Base-by-base conservation (phyloP, 2,329 filamentous ascomycete species). In the Penicillium occitanis region DNA sequence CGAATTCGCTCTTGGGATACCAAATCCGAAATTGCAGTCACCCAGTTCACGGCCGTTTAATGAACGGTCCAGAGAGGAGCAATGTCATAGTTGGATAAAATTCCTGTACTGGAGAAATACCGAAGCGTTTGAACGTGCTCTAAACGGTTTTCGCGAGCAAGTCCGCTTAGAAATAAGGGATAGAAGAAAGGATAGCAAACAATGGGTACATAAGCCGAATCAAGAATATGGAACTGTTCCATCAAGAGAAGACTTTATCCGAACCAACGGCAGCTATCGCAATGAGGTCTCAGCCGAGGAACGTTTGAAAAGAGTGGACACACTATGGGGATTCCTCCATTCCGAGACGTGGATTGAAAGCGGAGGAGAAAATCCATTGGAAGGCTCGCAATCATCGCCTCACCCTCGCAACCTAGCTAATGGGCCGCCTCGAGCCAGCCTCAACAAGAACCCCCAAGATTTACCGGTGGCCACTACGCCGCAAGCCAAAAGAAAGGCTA, bases 291-390 rank as follows among this genome's bases (percentile, higher is more conserved):
- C 70, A 5, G 60, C 62, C 17, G 51, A 53, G 10, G 72, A 77
- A 58, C 70, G 72, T 30, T 62, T 70, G 8, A 66, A 70, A 30
- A 70, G 77, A 19, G 64, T 78, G 25, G 35, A 67, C 17, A 71
- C 76, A 40, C 66, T 81, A 11, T 50, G 70, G 30, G 63, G 69
- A 2, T 59, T 76, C 14, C 67, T 81, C 28, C 57, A 73, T 3
- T 75, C 79, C 40, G 74, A 80, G 57, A 44, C 75, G 7, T 76
- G 75, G 53, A 60, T 79, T 35, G 53, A 73, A 5, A 72, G 65
- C 14, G 68, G 69, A 10, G 73, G 74, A 8, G 70, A 66, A 3
- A 70, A 69, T 40, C 65, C 62, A 33, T 59, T 61, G 13, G 63
- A 61, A 48, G 22, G 55, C 19, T 62, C 66, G 7, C 64, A 61